Evolutionary conservation across 768 basidiomycete genomes (phyloP).

Genomic region (Hypholoma fasciculare): DNA sequence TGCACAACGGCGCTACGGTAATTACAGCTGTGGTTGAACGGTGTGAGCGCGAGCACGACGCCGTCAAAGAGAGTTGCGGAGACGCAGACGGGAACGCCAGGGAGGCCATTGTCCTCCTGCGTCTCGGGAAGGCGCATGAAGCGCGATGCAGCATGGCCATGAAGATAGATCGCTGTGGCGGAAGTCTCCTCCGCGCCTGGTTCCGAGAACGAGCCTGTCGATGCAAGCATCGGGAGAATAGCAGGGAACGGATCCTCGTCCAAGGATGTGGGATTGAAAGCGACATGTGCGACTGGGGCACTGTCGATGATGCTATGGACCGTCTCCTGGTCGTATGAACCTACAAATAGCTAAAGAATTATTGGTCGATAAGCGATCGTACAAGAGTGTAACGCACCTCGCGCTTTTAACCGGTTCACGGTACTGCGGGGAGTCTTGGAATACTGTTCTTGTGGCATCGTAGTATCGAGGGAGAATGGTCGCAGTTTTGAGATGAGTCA

Average conservation of each 20-base stretch:
- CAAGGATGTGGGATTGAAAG: conserved; percentile 20
- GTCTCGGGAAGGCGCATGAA: conserved; percentile 19
- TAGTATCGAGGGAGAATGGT: neutral
- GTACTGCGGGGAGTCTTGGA: conserved; percentile 16
- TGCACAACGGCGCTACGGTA: conserved; percentile 28
- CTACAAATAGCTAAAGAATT: neutral
- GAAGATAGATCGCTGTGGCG: conserved; percentile 20
- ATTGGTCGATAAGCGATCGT: no score
- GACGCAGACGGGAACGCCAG: conserved; percentile 25
- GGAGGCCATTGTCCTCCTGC: conserved; percentile 10
- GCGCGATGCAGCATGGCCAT: conserved; percentile 22
- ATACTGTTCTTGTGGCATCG: conserved; percentile 14
- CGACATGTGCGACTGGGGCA: conserved; percentile 24
- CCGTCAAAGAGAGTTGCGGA: conserved; percentile 27
- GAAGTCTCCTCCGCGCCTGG: conserved; percentile 5
- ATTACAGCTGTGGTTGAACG: conserved; percentile 28
- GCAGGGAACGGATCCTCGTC: conserved; percentile 28
- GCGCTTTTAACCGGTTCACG: conserved; percentile 19
- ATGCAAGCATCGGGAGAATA: conserved; percentile 26
- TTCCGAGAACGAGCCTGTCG: conserved; percentile 19
- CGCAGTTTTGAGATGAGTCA: no score
- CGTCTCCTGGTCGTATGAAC: conserved; percentile 21
- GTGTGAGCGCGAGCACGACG: conserved; percentile 26
- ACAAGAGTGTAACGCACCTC: conserved; percentile 11
- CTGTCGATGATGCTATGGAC: conserved; percentile 23